Evolutionary conservation across 1,284 basidiomycete species (phyloP), one percentile per base, ranked within the genome.

Genomic region (Tilletiopsis washingtonensis): DNA sequence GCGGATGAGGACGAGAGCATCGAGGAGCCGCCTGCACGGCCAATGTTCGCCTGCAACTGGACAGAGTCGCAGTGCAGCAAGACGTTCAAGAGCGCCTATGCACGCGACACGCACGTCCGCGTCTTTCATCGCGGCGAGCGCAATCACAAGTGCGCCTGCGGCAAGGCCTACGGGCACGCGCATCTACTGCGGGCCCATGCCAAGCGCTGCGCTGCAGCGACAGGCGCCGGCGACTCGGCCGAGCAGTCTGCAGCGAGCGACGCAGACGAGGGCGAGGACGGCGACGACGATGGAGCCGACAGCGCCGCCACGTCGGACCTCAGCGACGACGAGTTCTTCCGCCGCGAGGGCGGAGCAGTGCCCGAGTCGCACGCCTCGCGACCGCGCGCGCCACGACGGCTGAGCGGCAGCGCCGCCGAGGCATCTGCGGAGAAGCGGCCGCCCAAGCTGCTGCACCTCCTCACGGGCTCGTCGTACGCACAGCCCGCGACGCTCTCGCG

Each of bases 1-100:
- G 62, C 59, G 43, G 27, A 38, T 19, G 48, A 58, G 25, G 59
- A 43, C 44, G 40, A 46, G 24, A 47, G 43, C 24, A 53, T 54
- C n/a, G 50, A 61, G 45, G 32, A 40, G 25, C 9, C n/a, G 9
- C n/a, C n/a, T n/a, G 9, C 29, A n/a, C 9, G 29, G 29, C 9
- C 9, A 9, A 34, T 34, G 29, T 34, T 9, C 29, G 29, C 29
- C n/a, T 34, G 29, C 29, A 34, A 9, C 29, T 34, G 29, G 29
- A 34, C 29, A 9, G 29, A 34, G 9, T 9, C 29, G 9, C 9
- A 9, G 29, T 34, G 29, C 29, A 34, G 29, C 9, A 9, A n/a
- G 29, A n/a, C n/a, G n/a, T 34, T 34, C 29, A 34, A n/a, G 29
- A 34, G 29, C n/a, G 29, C 29, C 9, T 9, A n/a, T 9, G 29